Percentiles rank a stretch among this genome's conserved stretches.
Conservation (phyloP, 352 stramenopile genomes). For the Globisporangium cylindrosporum region DNA sequence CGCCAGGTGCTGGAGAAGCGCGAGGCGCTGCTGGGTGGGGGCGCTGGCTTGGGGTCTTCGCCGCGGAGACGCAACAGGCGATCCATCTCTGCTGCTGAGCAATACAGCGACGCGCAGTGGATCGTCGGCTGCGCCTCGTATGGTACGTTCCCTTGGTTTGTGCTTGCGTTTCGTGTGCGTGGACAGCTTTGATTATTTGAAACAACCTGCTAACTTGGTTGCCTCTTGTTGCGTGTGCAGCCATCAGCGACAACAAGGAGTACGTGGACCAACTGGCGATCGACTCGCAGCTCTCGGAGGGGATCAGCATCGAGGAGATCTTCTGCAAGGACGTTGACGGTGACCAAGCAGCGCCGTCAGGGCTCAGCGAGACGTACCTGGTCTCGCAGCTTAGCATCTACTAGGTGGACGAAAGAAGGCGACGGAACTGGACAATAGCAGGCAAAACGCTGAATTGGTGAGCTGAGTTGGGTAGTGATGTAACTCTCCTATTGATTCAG, state of each 20-base stretch:
- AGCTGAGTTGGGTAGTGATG: neutral
- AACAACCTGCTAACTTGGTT: neutral
- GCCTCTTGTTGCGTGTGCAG: slow-evolving; percentile 19
- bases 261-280: slow-evolving; percentile 76
- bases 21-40: slow-evolving; percentile 10
- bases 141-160: slow-evolving; percentile 28
- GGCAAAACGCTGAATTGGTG: neutral
- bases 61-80: slow-evolving; percentile 31
- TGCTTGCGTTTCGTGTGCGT: neutral
- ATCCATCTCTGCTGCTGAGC: slow-evolving; percentile 40
- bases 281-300: slow-evolving; percentile 65
- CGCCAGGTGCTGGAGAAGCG: slow-evolving; percentile 39
- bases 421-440: neutral
- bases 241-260: slow-evolving; percentile 81
- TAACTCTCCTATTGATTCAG: slow-evolving; percentile 3
- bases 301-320: slow-evolving; percentile 59
- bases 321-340: slow-evolving; percentile 32
- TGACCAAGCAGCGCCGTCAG: neutral
- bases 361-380: slow-evolving; percentile 13
- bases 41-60: slow-evolving; percentile 20
- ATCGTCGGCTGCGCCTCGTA: slow-evolving; percentile 77
- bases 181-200: too few relatives aligned
- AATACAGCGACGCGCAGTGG: slow-evolving; percentile 50
- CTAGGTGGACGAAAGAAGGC: neutral
- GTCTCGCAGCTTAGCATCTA: slow-evolving; percentile 18